Conservation (phyloP, 2,329 filamentous ascomycete species). For the Paraphoma chrysanthemicola region DNA sequence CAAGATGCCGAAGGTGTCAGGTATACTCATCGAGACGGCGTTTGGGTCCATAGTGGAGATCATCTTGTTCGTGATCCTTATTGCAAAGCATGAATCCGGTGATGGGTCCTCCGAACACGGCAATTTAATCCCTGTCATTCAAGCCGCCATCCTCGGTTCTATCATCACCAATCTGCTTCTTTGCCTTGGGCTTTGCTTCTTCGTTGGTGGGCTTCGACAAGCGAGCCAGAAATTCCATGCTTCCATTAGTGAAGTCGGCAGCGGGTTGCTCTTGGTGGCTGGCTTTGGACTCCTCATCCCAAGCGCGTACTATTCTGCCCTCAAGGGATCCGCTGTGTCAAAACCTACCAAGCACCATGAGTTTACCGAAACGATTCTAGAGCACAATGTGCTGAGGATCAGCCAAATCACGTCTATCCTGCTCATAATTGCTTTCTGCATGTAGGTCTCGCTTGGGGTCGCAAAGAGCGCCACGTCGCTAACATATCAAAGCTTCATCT, state of each 20-base stretch:
- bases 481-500: conserved; percentile 66
- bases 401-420: conserved; percentile 46
- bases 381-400: conserved; percentile 44
- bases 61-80: conserved; percentile 78
- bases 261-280: conserved; percentile 76
- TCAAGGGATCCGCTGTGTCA: conserved; percentile 48
- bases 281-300: conserved; percentile 60
- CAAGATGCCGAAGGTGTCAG: conserved; percentile 76
- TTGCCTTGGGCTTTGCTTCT: conserved; percentile 81
- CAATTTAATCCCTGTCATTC: conserved; percentile 68
- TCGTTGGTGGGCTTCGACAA: conserved; percentile 73
- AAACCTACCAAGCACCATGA: conserved; percentile 34
- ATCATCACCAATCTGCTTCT: conserved; percentile 82
- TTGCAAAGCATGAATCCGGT: conserved; percentile 58
- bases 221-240: conserved; percentile 76
- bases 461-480: conserved; percentile 62
- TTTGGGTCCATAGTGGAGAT: conserved; percentile 80
- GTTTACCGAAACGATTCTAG: conserved; percentile 41
- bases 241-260: conserved; percentile 80
- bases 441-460: conserved; percentile 56
- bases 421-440: conserved; percentile 43
- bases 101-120: conserved; percentile 47
- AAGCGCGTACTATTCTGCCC: conserved; percentile 48
- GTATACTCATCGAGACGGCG: conserved; percentile 64
- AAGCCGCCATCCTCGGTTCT: conserved; percentile 83